Percentiles rank a stretch among this genome's conserved stretches.
Evolutionary conservation across 805 yeast species (phyloP).

Genomic region (Pichia insulana): DNA sequence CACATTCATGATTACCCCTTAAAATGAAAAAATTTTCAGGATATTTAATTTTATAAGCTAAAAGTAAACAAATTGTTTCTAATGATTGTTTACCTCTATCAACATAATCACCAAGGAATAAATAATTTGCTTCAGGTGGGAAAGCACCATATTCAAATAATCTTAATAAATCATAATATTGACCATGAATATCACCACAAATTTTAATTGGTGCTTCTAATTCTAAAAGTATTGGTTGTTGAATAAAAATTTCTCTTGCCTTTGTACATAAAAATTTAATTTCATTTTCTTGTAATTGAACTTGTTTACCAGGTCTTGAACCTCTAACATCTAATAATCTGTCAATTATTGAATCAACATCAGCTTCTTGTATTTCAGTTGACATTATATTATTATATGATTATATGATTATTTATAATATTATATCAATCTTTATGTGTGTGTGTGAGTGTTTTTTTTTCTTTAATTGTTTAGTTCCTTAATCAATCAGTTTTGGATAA

Average conservation of each 20-base stretch:
- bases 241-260: constrained; percentile 96
- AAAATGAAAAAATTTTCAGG: constrained; percentile 96
- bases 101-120: constrained; percentile 94
- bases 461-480: too few species aligned
- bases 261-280: constrained; percentile 93
- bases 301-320: constrained; percentile 96
- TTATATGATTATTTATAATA: not conserved
- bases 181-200: constrained; percentile 98
- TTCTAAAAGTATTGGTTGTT: constrained; percentile 92
- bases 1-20: constrained; percentile 98
- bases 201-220: constrained; percentile 95
- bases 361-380: constrained; percentile 57
- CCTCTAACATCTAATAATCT: constrained; percentile 96
- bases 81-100: constrained; percentile 97
- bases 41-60: constrained; percentile 95
- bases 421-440: too few species aligned
- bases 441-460: too few species aligned
- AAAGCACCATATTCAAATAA: constrained; percentile 97
- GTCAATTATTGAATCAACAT: constrained; percentile 94
- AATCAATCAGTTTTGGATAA: too few species aligned
- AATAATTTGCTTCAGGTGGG: constrained; percentile 97
- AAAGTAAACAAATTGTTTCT: constrained; percentile 87
- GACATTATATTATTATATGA: not conserved
- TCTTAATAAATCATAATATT: constrained; percentile 90
- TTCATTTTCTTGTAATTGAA: constrained; percentile 86